Conservation (phyloP, 495 filamentous ascomycete species). For the Xylaria castorea region DNA sequence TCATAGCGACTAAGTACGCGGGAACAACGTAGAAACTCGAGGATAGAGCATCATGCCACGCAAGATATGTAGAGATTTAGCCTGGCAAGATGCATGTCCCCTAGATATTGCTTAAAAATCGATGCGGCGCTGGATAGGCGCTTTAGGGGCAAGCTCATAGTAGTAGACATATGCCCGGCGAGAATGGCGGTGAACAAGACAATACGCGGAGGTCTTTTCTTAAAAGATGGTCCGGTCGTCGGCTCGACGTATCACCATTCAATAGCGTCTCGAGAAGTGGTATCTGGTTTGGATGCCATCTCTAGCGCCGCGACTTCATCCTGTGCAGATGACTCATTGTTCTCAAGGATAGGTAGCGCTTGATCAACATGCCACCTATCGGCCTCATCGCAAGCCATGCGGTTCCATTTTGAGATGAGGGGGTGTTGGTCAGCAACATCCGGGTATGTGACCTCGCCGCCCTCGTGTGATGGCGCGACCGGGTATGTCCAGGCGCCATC, state of each 20-base stretch:
- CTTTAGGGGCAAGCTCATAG: neutral
- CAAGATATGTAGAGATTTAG: neutral
- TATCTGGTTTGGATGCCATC: neutral
- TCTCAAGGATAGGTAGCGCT: constrained; percentile 10
- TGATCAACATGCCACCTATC: constrained; percentile 41
- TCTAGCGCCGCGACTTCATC: neutral
- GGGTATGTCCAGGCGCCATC: constrained; percentile 70
- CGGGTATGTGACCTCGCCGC: constrained; percentile 49
- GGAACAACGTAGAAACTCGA: neutral
- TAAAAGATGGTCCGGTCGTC: neutral
- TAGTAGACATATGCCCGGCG: neutral
- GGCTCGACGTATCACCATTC: constrained; percentile 12
- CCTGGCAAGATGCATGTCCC: neutral
- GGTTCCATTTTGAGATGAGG: constrained; percentile 62
- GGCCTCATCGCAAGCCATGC: constrained; percentile 51
- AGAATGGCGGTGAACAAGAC: neutral
- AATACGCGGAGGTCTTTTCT: neutral
- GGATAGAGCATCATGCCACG: neutral
- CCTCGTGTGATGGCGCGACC: constrained; percentile 45
- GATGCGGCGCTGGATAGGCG: neutral
- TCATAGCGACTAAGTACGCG: neutral
- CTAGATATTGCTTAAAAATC: neutral
- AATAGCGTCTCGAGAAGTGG: constrained; percentile 19
- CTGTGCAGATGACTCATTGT: neutral
- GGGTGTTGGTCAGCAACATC: constrained; percentile 68